phyloP scores from a whole-genome alignment of 192 early-diverging fungal genomes.

The Chytriomyces sp. region DNA sequence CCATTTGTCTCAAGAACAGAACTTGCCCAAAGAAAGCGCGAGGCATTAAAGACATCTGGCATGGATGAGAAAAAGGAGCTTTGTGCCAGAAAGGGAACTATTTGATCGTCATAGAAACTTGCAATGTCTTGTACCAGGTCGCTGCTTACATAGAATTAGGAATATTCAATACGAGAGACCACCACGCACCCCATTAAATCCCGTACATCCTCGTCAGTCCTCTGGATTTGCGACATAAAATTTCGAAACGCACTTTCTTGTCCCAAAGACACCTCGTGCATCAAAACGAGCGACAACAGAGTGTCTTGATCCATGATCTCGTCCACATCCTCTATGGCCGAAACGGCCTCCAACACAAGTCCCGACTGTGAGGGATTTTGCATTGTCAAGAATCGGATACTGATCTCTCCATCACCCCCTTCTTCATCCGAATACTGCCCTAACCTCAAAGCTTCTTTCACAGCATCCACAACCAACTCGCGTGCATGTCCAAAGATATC shows the following conservation, averaged over 20 bases:
- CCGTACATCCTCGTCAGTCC: not conserved
- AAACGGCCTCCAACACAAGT: not conserved
- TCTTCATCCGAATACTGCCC: not conserved
- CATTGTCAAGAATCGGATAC: not conserved
- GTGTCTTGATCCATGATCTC: conserved; percentile 39
- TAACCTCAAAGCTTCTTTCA: not conserved
- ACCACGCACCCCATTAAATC: not conserved
- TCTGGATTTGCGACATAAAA: not conserved
- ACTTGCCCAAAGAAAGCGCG: conserved; percentile 35
- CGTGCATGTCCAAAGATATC: conserved; percentile 14
- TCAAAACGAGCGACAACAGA: conserved; percentile 32
- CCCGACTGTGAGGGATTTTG: conserved; percentile 10
- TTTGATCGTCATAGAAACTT: conserved; percentile 12
- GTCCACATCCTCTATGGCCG: conserved; percentile 16
- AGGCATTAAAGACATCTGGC: not conserved
- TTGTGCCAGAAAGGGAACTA: conserved; percentile 3
- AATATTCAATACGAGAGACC: not conserved
- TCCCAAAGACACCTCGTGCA: conserved; percentile 18
- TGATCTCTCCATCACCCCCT: not conserved
- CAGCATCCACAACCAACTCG: not conserved
- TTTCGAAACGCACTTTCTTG: not conserved
- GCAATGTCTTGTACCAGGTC: conserved; percentile 20
- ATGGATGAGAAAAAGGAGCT: conserved; percentile 3
- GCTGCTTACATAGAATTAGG: not conserved
- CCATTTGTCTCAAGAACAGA: conserved; percentile 31